Evolutionary conservation across 1,139 yeast species (phyloP).

Genomic region (Suhomyces bribrorum): DNA sequence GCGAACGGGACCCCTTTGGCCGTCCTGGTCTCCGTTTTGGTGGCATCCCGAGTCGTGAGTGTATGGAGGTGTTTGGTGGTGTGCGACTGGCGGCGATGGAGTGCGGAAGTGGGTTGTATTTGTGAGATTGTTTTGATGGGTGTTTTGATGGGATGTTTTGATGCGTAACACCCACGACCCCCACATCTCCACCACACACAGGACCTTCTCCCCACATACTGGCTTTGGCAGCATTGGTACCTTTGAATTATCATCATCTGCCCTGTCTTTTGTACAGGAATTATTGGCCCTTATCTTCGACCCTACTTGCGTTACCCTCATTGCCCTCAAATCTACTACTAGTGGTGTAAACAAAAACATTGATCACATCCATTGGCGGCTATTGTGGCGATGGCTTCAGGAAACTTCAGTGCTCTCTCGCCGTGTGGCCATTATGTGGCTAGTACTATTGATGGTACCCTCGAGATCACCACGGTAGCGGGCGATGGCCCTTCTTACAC

Average conservation of each 20-base stretch:
- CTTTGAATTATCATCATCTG: no score
- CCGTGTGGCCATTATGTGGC: constrained; percentile 21
- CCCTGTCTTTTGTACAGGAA: no score
- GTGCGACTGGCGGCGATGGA: neutral
- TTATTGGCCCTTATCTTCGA: no score
- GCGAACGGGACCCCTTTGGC: neutral
- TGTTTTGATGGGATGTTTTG: constrained; percentile 10
- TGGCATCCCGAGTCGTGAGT: constrained; percentile 11
- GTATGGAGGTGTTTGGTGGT: neutral
- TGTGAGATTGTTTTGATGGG: constrained; percentile 7
- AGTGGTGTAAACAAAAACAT: no score
- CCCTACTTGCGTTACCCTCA: no score
- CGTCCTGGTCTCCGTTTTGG: constrained; percentile 13
- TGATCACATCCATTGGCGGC: no score
- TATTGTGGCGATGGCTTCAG: neutral
- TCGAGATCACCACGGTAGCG: constrained; percentile 4
- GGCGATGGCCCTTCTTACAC: constrained; percentile 2
- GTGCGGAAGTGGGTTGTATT: constrained; percentile 4
- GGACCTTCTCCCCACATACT: no score
- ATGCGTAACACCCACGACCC: constrained; percentile 6
- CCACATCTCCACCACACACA: neutral
- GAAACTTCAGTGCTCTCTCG: constrained; percentile 13
- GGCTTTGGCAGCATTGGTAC: no score
- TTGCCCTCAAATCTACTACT: no score
- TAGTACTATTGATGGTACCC: constrained; percentile 2